phyloP scores from a whole-genome alignment of 2,329 filamentous ascomycete species.

The Truncatella angustata region DNA sequence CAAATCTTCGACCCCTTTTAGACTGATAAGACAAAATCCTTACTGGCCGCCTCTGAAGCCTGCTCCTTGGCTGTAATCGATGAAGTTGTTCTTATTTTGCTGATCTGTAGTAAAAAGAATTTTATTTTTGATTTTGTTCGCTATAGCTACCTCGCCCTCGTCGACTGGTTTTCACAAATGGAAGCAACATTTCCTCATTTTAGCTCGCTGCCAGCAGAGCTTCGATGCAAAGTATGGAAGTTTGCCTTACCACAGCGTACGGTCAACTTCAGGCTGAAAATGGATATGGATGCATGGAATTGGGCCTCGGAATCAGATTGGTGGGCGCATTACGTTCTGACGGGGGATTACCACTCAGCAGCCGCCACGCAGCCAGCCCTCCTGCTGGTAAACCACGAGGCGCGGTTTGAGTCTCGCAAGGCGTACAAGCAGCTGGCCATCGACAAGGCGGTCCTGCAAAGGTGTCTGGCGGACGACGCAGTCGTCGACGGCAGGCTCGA shows the following conservation, averaged over 20 bases:
- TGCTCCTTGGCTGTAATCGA: too few species aligned
- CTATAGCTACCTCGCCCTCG: not conserved
- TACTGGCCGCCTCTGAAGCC: not conserved
- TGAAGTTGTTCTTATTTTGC: too few species aligned
- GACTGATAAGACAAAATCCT: not conserved
- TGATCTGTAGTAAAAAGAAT: too few species aligned
- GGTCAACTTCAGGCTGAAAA: conserved; percentile 8
- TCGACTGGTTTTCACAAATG: not conserved
- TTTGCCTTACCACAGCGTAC: conserved; percentile 9
- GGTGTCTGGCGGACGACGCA: not conserved
- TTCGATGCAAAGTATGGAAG: conserved; percentile 11
- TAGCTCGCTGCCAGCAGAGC: conserved; percentile 4
- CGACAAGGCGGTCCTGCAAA: not conserved
- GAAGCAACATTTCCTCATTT: conserved; percentile 9
- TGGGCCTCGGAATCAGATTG: conserved; percentile 8
- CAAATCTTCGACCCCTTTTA: conserved; percentile 1
- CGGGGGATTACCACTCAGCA: conserved; percentile 2
- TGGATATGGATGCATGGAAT: conserved; percentile 11
- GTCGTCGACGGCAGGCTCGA: not conserved
- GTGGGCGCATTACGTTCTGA: conserved; percentile 10
- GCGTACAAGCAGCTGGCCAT: not conserved
- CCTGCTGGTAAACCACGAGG: conserved; percentile 9
- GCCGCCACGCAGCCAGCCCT: not conserved
- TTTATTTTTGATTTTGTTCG: too few species aligned
- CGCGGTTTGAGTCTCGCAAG: not conserved